Evolutionary conservation across 2,329 filamentous ascomycete genomes (phyloP), one percentile per base, ranked within the genome.

Genomic region (Amauroascus niger): DNA sequence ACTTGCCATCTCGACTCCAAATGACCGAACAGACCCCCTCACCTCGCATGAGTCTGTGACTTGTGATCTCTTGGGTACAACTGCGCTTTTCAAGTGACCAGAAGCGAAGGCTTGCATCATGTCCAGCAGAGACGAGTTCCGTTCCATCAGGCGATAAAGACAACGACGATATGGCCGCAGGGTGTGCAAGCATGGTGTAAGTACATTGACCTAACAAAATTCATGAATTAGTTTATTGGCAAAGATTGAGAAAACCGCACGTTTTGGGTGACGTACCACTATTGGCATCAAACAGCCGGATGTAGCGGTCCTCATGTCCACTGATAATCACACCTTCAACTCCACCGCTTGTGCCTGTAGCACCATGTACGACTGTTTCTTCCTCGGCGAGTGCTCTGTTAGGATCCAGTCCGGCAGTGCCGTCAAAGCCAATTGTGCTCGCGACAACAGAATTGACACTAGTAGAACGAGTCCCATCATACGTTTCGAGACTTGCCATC

Each of bases 251-350:
- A 39, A 58, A 40, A 26, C 28, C 13, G 28, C 2, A 20, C 16
- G 11, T 18, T n/a, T n/a, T 33, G 18, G 18, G 28, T 39, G 33
- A 81, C 87, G 71, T 85, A 97, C 93, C 93, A 72, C 88, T 95
- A 67, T 98, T 97, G 58, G 93, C 93, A 76, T 98, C 93, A 69
- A 95, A 98, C 77, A 98, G 95, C 61, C 91, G 80, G 62, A 98
- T 89, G 65, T 89, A 96, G 62, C 87, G 84, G 72, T 98, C 93
- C 74, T 98, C 93, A 67, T 98, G 91, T 59, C 93, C 93, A 57
- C 87, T 94, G 60, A 98, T 96, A 55, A 98, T 87, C 20, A 94
- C 87, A 11, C 93, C 93, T 69, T 96, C 90, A 0, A 95, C 83
- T 32, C 86, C 86, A 54, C 85, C 88, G 49, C 83, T 86, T 6